Evolutionary conservation across 148 eudicot species (phyloP), one percentile per base, ranked within the genome.

Genomic region (Polygonum aviculare): DNA sequence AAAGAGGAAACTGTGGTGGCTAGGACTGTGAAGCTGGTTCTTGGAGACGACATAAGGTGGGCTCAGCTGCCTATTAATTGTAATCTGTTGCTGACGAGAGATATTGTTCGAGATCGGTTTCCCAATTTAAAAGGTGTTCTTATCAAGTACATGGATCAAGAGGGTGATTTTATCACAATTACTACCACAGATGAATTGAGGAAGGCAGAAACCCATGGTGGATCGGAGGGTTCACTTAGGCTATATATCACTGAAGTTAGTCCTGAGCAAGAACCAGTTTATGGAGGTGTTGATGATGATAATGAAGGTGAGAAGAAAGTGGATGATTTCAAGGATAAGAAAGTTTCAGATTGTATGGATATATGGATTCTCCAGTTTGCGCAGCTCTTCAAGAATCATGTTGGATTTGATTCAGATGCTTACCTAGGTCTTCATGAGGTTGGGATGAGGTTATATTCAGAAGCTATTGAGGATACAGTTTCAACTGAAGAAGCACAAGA

Each of bases 291-390:
- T 67, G 76, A 74, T 31, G 74, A 75, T 52, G 74, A 75, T 48
- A 79, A 74, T 48, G 77, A 77, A 26, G 75, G 39, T 38, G 80
- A 81, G 51, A 75, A 41, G 48, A 77, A 74, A 45, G 52, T 63
- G 59, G 55, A 51, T 26, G 81, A 50, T 69, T 83, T 72, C 65
- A 35, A 72, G 18, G 83, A 82, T 72, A 85, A 85, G 77, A 83
- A 80, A 75, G 86, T 82, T 41, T 76, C 85, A 50, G 73, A 77
- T 54, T 82, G 85, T 81, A 77, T 90, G 22, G 97, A 90, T 69
- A 86, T 88, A 75, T 95, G 98, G 98, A 86, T 95, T 31, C 72
- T 95, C 70, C 96, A 92, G 72, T 95, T 95, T 82, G 94, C 98
- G 0, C 83, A 85, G 82, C 79, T 95, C 16, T 95, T 95, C 83